Percentiles rank a stretch among this genome's conserved stretches.
phyloP scores from a whole-genome alignment of 306 rosid genomes.

The Oemleria cerasiformis region DNA sequence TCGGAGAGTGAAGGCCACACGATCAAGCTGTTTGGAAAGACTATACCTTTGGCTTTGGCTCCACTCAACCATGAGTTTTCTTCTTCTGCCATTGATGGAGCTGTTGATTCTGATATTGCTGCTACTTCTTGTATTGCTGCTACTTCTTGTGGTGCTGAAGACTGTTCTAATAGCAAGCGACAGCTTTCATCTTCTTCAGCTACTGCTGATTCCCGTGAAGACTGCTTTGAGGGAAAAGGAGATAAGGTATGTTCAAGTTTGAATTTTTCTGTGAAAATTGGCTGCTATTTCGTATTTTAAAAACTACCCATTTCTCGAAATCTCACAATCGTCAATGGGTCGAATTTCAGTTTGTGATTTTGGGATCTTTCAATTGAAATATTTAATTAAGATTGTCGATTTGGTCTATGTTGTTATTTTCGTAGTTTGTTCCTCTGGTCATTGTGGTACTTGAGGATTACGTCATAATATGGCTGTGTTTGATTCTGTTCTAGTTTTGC shows the following conservation, averaged over 20 bases:
- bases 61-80: conserved; percentile 26
- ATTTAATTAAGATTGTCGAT: neutral
- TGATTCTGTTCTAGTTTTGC: neutral
- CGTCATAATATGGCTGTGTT: neutral
- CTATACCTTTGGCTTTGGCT: conserved; percentile 43
- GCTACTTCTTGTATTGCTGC: neutral
- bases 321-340: conserved; percentile 20
- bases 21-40: conserved; percentile 79
- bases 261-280: neutral
- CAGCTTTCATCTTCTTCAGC: conserved; percentile 32
- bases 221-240: conserved; percentile 17
- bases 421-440: neutral
- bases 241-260: conserved; percentile 40
- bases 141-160: neutral
- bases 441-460: conserved; percentile 1
- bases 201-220: conserved; percentile 26
- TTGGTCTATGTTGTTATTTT: neutral
- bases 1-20: conserved; percentile 50
- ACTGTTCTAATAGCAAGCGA: conserved; percentile 16
- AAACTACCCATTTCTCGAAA: conserved; percentile 36
- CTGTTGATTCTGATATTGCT: conserved; percentile 7
- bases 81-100: conserved; percentile 15
- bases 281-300: conserved; percentile 20
- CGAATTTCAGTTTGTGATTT: conserved; percentile 17
- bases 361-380: conserved; percentile 5